Conservation (phyloP, 1,139 yeast species). For the Citeromyces hawaiiensis region DNA sequence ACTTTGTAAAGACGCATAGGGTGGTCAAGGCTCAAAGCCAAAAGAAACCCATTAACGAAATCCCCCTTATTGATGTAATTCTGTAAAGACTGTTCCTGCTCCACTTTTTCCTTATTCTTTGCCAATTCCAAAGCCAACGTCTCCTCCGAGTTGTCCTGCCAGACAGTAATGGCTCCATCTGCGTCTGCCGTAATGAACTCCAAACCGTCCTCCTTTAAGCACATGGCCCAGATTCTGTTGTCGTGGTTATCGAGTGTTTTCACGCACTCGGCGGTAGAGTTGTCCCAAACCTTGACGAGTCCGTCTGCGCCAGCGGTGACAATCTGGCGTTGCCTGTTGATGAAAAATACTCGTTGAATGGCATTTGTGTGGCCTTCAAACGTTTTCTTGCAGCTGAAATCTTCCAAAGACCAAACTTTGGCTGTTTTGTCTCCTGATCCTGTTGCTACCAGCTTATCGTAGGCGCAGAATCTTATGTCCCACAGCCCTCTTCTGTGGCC, state of each 20-base stretch:
- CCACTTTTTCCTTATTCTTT: conserved; percentile 44
- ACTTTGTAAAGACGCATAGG: conserved; percentile 75
- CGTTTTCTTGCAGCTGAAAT: conserved; percentile 64
- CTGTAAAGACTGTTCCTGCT: conserved; percentile 75
- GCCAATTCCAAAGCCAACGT: conserved; percentile 33
- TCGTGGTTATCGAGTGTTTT: conserved; percentile 85
- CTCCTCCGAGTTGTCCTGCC: conserved; percentile 83
- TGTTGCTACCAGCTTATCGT: conserved; percentile 64
- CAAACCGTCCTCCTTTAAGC: conserved; percentile 50
- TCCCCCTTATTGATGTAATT: conserved; percentile 60
- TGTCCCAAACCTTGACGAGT: conserved; percentile 82
- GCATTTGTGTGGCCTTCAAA: conserved; percentile 94
- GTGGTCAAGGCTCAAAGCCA: conserved; percentile 78
- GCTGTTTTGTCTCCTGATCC: conserved; percentile 86
- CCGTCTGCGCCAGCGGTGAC: conserved; percentile 94
- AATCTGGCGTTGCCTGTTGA: conserved; percentile 54
- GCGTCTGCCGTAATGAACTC: conserved; percentile 82
- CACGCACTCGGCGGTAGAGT: conserved; percentile 56
- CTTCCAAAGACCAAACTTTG: conserved; percentile 76
- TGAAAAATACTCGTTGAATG: conserved; percentile 67
- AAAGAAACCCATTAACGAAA: conserved; percentile 79
- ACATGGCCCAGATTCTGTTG: conserved; percentile 89
- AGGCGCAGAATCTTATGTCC: conserved; percentile 76
- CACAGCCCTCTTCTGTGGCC: conserved; percentile 94
- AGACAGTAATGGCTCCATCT: conserved; percentile 78